Evolutionary conservation across 805 yeast genomes (phyloP), one percentile per base, ranked within the genome.

Genomic region (Sugiyamaella floridensis): DNA sequence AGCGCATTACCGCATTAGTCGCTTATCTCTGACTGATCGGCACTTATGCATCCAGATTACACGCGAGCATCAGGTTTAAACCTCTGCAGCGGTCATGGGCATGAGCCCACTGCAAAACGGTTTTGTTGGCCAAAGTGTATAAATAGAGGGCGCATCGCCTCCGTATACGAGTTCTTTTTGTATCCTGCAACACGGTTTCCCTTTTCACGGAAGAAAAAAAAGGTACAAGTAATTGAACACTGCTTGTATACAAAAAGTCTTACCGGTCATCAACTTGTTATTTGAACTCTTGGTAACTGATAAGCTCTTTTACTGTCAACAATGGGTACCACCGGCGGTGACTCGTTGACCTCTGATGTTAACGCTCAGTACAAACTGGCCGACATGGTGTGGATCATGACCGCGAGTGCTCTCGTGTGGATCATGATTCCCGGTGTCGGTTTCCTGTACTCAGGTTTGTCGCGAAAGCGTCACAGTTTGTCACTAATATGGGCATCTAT

Each of bases 391-490:
- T 88, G 93, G 92, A 76, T 87, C 53, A 56, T 62, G 61, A 51
- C 58, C 16, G 49, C 65, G 6, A 49, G 57, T 11, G 83, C 80
- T 19, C 76, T 93, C 54, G 98, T 92, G 56, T 90, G 95, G 89
- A 81, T 92, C 63, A 93, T 92, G 97, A 79, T 89, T 61, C 97
- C 98, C 40, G 99, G 99, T 57, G 84, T 93, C 50, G 99, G 98
- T 56, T 72, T 93, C 51, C 75, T 92, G 58, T 92, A 92, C 71
- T 88, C 96, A 37, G 99, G 99, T 59, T 73, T 93, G 57, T 83
- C 96, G 14, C 82, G 99, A 70, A 92, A 92, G 71, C 88, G 90
- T 70, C 97, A 93, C 64, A 96, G 97, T n/a, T 74, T 93, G 51
- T 87, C 97, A 7, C 75, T 93, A 49, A 73, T 93, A 49, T 93